Conservation (phyloP, 2,329 filamentous ascomycete genomes). For the Aspergillus thermomutatus region DNA sequence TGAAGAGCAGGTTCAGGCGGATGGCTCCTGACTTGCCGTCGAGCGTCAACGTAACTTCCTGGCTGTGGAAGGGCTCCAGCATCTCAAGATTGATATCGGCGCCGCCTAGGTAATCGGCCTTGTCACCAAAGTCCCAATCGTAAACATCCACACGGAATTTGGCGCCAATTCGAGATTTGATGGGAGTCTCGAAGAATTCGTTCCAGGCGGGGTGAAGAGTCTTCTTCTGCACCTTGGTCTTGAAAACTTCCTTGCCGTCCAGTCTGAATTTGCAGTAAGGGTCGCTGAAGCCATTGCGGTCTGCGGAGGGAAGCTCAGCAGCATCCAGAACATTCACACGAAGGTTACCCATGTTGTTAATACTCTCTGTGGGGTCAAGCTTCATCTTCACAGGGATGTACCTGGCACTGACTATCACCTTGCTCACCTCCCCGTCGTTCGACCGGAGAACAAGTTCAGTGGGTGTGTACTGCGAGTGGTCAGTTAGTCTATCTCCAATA, state of each 20-base stretch:
- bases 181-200: slow-evolving; percentile 81
- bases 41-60: slow-evolving; percentile 70
- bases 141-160: slow-evolving; percentile 81
- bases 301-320: slow-evolving; percentile 81
- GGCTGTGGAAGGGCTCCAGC: slow-evolving; percentile 79
- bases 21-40: slow-evolving; percentile 88
- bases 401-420: slow-evolving; percentile 86
- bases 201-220: slow-evolving; percentile 94
- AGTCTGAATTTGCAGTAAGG: slow-evolving; percentile 94
- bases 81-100: slow-evolving; percentile 71
- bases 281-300: slow-evolving; percentile 94
- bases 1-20: slow-evolving; percentile 83
- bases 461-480: slow-evolving; percentile 70
- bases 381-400: slow-evolving; percentile 94
- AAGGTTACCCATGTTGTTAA: slow-evolving; percentile 97
- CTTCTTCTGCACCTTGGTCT: slow-evolving; percentile 96
- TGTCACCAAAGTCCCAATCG: slow-evolving; percentile 96
- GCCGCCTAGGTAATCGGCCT: slow-evolving; percentile 83
- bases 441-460: slow-evolving; percentile 77
- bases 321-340: slow-evolving; percentile 91
- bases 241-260: slow-evolving; percentile 85
- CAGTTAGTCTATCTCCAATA: slow-evolving; percentile 1
- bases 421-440: slow-evolving; percentile 70
- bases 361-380: slow-evolving; percentile 90
- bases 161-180: slow-evolving; percentile 80